These are phyloP conservation scores for Babesia bovis DNA, from an alignment of 169 alveolate genomes.

Conservation along the genomic window DNA sequence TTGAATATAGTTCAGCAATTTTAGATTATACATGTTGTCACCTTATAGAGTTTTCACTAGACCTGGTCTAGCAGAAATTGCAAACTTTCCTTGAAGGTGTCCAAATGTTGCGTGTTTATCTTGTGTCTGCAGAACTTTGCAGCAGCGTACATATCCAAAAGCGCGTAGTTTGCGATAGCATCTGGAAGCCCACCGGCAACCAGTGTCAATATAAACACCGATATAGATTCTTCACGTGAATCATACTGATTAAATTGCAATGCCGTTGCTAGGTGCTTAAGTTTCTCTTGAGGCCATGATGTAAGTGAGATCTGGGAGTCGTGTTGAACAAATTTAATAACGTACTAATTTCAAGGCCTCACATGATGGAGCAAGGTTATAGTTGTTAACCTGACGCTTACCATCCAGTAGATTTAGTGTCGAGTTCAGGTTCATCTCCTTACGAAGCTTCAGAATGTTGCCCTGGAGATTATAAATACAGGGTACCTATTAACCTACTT, in stretches of 20 bases:
- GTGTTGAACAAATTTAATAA: neutral
- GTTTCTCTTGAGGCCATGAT: conserved; percentile 28
- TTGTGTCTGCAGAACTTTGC: conserved; percentile 31
- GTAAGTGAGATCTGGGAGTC: conserved; percentile 37
- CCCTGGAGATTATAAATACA: conserved; percentile 1
- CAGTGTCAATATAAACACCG: conserved; percentile 42
- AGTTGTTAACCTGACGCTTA: conserved; percentile 40
- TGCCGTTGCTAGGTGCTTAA: conserved; percentile 32
- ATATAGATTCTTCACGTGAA: conserved; percentile 49
- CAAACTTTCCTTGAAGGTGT: conserved; percentile 13
- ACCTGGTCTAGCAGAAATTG: conserved; percentile 24
- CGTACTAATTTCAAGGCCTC: conserved; percentile 51
- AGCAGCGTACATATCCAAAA: conserved; percentile 38
- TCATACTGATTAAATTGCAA: conserved; percentile 35
- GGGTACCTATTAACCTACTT: neutral
- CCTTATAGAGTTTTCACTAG: too few relatives aligned
- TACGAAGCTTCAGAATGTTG: conserved; percentile 46
- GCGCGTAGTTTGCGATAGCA: conserved; percentile 33
- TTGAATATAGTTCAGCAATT: too few relatives aligned
- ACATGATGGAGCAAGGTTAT: conserved; percentile 46
- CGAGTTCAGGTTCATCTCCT: conserved; percentile 60
- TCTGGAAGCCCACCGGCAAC: conserved; percentile 55
- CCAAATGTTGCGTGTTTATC: conserved; percentile 17
- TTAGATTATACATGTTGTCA: too few relatives aligned
- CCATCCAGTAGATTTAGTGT: conserved; percentile 45